A percentile compares a stretch with the other conserved stretches of the same genome.
Conservation (phyloP, 768 basidiomycete genomes). For the Suillus plorans region DNA sequence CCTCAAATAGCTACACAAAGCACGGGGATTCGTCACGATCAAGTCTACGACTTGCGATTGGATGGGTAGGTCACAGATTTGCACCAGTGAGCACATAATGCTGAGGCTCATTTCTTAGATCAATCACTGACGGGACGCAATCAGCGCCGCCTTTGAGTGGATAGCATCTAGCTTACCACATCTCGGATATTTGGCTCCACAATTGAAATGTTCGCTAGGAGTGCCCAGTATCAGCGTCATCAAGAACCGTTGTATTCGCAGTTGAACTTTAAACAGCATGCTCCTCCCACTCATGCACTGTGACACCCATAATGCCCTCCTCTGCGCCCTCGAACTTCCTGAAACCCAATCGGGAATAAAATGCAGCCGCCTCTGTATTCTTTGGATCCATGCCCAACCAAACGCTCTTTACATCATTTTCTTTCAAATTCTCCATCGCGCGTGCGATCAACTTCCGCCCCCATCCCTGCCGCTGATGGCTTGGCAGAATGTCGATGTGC, state of each 20-base stretch:
- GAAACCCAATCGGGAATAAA: slow-evolving; percentile 68
- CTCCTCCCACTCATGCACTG: slow-evolving; percentile 39
- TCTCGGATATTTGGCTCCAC: not conserved
- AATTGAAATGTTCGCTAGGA: not conserved
- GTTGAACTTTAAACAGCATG: not conserved
- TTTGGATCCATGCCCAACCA: slow-evolving; percentile 71
- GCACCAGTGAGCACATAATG: not conserved
- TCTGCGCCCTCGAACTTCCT: slow-evolving; percentile 50
- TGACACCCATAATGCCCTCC: slow-evolving; percentile 53
- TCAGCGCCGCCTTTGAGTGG: not conserved
- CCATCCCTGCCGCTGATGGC: slow-evolving; percentile 68
- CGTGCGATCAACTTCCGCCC: slow-evolving; percentile 60
- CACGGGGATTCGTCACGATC: not conserved
- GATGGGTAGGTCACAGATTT: not conserved
- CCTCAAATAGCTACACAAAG: not conserved
- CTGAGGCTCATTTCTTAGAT: not conserved
- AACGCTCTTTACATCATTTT: slow-evolving; percentile 44
- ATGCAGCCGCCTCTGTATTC: slow-evolving; percentile 58
- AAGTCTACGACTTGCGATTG: not conserved
- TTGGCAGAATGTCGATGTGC: slow-evolving; percentile 70
- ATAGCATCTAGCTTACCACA: not conserved
- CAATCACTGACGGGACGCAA: not conserved
- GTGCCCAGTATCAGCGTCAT: not conserved
- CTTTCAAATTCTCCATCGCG: slow-evolving; percentile 55
- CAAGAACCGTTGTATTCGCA: not conserved